Evolutionary conservation across 768 basidiomycete genomes (phyloP).

Genomic region (Pisolithus marmoratus): DNA sequence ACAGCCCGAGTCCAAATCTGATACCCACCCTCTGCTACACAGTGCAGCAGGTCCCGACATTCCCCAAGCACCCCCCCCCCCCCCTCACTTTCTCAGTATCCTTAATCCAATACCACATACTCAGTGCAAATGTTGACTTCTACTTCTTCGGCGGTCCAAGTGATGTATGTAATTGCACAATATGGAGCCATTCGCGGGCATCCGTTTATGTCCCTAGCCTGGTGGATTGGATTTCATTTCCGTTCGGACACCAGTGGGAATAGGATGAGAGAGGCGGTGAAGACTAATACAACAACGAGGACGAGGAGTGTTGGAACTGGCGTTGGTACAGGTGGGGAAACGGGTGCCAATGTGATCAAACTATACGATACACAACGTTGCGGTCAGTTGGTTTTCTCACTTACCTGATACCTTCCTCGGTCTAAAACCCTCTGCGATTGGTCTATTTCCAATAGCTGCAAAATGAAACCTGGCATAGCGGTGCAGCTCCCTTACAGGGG

Average conservation of each 20-base stretch:
- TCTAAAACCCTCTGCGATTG: too few relatives aligned
- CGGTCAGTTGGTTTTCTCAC: too few relatives aligned
- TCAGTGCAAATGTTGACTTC: conserved; percentile 73
- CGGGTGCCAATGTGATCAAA: conserved; percentile 53
- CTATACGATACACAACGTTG: conserved; percentile 71
- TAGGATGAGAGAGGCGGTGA: conserved; percentile 3
- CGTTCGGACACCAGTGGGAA: conserved; percentile 14
- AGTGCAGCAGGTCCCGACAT: conserved; percentile 70
- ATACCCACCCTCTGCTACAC: conserved; percentile 7
- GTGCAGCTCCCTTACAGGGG: not conserved
- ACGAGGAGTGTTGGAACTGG: conserved; percentile 15
- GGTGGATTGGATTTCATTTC: conserved; percentile 70
- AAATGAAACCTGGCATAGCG: not conserved
- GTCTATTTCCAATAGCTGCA: too few relatives aligned
- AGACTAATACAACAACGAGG: conserved; percentile 29
- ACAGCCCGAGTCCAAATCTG: not conserved
- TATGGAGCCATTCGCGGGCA: conserved; percentile 60
- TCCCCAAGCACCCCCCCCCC: conserved; percentile 57
- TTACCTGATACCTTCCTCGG: too few relatives aligned
- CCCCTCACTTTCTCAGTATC: conserved; percentile 47
- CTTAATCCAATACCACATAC: conserved; percentile 63
- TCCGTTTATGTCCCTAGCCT: conserved; percentile 67
- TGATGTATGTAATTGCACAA: conserved; percentile 57
- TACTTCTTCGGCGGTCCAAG: conserved; percentile 64
- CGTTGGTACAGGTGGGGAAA: conserved; percentile 44